A percentile compares a stretch with the other conserved stretches of the same genome.
Conservation (phyloP, 2,329 filamentous ascomycete genomes). For the Scedosporium apiospermum region DNA sequence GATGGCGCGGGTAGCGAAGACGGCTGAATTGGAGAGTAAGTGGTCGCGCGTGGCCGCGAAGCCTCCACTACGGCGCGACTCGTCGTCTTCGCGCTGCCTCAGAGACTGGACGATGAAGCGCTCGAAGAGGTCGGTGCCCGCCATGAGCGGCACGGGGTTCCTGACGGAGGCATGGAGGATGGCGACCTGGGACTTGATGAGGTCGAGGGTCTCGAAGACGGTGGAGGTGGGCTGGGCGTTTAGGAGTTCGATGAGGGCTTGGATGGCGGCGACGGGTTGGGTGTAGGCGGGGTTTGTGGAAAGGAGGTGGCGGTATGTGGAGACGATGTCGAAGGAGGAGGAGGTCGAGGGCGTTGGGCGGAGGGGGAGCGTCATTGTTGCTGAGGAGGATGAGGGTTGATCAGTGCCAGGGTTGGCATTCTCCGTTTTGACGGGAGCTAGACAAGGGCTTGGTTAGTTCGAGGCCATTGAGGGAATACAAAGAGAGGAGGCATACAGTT, state of each 20-base stretch:
- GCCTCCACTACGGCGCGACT: conserved; percentile 19
- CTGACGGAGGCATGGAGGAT: conserved; percentile 69
- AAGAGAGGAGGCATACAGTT: background rate
- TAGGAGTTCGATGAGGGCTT: conserved; percentile 80
- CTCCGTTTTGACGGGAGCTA: background rate
- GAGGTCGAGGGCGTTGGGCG: conserved; percentile 13
- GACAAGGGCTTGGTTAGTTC: background rate
- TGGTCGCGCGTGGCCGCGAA: conserved; percentile 80
- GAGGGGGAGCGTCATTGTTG: conserved; percentile 16
- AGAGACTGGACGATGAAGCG: conserved; percentile 78
- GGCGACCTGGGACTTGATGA: conserved; percentile 67
- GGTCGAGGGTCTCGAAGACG: conserved; percentile 86
- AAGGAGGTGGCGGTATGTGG: conserved; percentile 44
- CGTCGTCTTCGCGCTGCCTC: conserved; percentile 36
- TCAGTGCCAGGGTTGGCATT: background rate
- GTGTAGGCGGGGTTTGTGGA: conserved; percentile 71
- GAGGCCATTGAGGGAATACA: background rate
- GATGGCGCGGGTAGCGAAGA: conserved; percentile 83
- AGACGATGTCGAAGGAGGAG: conserved; percentile 37
- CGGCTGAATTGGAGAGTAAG: conserved; percentile 71
- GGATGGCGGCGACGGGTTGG: conserved; percentile 91
- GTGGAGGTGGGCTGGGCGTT: conserved; percentile 72
- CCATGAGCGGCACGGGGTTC: conserved; percentile 86
- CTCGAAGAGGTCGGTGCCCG: conserved; percentile 91
- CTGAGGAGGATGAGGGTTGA: background rate